Evolutionary conservation across 768 basidiomycete species (phyloP).

Genomic region (Phaeolepiota aurea): DNA sequence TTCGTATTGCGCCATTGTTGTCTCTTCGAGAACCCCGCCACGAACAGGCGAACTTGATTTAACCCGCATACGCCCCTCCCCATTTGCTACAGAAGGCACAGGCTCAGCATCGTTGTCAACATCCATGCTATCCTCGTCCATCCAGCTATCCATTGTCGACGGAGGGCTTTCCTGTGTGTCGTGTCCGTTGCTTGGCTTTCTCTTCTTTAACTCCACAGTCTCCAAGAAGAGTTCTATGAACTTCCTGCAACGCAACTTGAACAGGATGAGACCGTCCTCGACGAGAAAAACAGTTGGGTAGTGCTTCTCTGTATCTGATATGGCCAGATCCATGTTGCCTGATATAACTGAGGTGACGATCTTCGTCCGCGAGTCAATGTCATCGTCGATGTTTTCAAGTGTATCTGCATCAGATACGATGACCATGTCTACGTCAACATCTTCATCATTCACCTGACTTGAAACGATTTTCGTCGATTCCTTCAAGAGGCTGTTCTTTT

Average conservation of each 20-base stretch:
- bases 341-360: conserved; percentile 61
- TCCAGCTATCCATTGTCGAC: conserved; percentile 12
- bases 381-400: conserved; percentile 27
- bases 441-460: conserved; percentile 7
- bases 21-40: conserved; percentile 8
- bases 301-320: conserved; percentile 43
- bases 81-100: conserved; percentile 6
- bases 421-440: conserved; percentile 43
- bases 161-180: conserved; percentile 16
- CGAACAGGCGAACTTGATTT: conserved; percentile 10
- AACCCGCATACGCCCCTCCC: conserved; percentile 6
- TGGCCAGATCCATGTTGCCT: conserved; percentile 66
- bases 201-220: conserved; percentile 62
- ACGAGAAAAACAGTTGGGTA: conserved; percentile 60
- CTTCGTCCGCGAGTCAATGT: conserved; percentile 59
- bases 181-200: conserved; percentile 26
- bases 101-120: conserved; percentile 34
- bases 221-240: conserved; percentile 78
- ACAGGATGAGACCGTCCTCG: conserved; percentile 64
- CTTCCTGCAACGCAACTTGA: conserved; percentile 78
- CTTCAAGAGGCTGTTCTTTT: conserved; percentile 12
- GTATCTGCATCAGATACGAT: conserved; percentile 9
- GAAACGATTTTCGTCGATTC: background rate
- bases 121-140: conserved; percentile 49
- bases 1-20: conserved; percentile 33